Conservation (phyloP, 148 eudicot species). For the Arctostaphylos glauca region DNA sequence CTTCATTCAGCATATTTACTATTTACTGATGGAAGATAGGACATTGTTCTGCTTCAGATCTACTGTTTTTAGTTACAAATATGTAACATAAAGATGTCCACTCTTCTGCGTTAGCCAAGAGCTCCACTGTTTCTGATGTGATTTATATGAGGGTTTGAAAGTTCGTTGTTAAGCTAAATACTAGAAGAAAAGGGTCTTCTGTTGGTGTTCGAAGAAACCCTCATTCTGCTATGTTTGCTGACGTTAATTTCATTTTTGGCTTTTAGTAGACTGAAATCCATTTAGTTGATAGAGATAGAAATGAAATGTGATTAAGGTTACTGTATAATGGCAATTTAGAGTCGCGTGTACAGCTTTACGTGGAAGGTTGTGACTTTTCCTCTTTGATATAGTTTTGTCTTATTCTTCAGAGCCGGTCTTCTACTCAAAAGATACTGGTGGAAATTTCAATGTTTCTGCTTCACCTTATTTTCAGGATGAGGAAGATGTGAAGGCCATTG, state of each 20-base stretch:
- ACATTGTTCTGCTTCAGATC: neutral
- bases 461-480: conserved; percentile 64
- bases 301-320: neutral
- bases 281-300: neutral
- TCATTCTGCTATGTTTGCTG: neutral
- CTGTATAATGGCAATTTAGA: neutral
- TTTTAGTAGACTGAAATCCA: neutral
- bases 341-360: neutral
- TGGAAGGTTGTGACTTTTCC: neutral
- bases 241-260: neutral
- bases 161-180: neutral
- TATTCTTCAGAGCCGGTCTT: neutral
- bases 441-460: conserved; percentile 8
- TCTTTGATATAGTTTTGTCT: neutral
- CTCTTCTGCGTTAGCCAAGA: neutral
- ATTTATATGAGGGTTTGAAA: neutral
- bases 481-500: conserved; percentile 96
- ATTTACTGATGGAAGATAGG: neutral
- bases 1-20: neutral
- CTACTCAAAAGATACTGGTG: neutral
- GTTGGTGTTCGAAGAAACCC: neutral
- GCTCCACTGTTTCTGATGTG: neutral
- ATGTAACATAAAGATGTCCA: neutral
- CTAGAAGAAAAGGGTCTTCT: neutral
- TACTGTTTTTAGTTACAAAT: neutral